Evolutionary conservation across 257 asterid genomes (phyloP).

Genomic region (Agastache rugosa): DNA sequence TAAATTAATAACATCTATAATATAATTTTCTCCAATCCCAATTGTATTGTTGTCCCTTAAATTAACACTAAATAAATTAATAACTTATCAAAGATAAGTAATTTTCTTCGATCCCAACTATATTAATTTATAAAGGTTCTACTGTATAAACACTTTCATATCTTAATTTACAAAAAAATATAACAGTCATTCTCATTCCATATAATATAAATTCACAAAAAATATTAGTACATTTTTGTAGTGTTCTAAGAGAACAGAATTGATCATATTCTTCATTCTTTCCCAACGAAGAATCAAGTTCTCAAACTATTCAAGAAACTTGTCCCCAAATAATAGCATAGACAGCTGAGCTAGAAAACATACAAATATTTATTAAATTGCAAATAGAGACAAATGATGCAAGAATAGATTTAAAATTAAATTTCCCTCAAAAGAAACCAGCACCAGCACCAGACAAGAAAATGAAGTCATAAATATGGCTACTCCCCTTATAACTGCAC

Average conservation of each 20-base stretch:
- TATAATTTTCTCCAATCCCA: too few relatives aligned
- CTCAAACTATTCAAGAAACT: conserved; percentile 1
- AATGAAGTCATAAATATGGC: conserved; percentile 12
- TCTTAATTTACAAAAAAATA: too few relatives aligned
- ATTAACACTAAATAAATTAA: too few relatives aligned
- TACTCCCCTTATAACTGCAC: background rate
- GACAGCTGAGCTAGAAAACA: conserved; percentile 30
- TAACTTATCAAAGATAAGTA: too few relatives aligned
- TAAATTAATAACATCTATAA: too few relatives aligned
- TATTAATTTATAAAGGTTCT: too few relatives aligned
- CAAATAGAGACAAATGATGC: conserved; percentile 23
- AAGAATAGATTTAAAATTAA: conserved; percentile 29
- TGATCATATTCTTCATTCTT: conserved; percentile 18
- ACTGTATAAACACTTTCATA: too few relatives aligned
- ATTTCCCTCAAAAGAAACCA: conserved; percentile 28
- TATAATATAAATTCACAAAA: background rate
- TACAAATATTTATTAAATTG: background rate
- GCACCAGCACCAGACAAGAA: background rate
- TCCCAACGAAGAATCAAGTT: conserved; percentile 17
- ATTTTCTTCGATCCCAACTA: too few relatives aligned
- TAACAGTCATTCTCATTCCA: background rate
- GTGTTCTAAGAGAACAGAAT: background rate
- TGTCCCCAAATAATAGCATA: conserved; percentile 18
- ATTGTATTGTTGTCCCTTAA: too few relatives aligned
- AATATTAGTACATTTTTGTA: background rate